phyloP scores from a whole-genome alignment of 2,329 filamentous ascomycete genomes.

The Clarireedia paspali region DNA sequence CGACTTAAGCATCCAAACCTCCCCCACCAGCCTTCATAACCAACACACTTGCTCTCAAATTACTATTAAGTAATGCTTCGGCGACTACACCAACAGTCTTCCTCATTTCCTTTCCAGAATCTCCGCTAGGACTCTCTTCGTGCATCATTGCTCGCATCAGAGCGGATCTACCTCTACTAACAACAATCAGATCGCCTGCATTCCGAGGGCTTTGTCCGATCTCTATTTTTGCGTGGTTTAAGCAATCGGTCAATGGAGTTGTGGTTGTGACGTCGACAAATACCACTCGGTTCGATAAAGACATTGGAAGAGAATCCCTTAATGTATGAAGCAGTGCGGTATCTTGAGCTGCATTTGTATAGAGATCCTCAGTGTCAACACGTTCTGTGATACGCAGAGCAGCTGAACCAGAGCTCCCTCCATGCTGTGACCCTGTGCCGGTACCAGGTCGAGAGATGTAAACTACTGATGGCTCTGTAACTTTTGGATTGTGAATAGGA shows the following conservation, averaged over 20 bases:
- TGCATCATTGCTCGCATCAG: constrained; percentile 12
- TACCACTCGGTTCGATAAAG: constrained; percentile 45
- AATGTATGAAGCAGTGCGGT: constrained; percentile 49
- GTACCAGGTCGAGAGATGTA: constrained; percentile 1
- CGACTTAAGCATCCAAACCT: constrained; percentile 11
- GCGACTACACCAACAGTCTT: constrained; percentile 53
- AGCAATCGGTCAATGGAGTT: constrained; percentile 30
- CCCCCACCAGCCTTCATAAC: constrained; percentile 53
- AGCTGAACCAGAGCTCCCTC: constrained; percentile 6
- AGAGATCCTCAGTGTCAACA: constrained; percentile 19
- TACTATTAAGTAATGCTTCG: constrained; percentile 49
- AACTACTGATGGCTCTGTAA: constrained; percentile 10
- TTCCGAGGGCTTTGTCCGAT: constrained; percentile 55
- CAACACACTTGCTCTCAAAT: constrained; percentile 59
- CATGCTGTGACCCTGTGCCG: neutral
- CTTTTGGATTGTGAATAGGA: constrained; percentile 18
- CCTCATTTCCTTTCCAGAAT: constrained; percentile 34
- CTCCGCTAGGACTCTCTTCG: constrained; percentile 17
- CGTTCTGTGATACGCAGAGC: constrained; percentile 16
- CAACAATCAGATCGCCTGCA: constrained; percentile 62
- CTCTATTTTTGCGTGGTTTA: constrained; percentile 49
- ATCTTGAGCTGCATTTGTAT: constrained; percentile 23
- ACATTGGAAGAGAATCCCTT: constrained; percentile 44
- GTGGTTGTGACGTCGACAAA: constrained; percentile 45
- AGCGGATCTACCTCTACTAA: constrained; percentile 41